Conservation (phyloP, 2,329 filamentous ascomycete species). For the Periconia sp. region DNA sequence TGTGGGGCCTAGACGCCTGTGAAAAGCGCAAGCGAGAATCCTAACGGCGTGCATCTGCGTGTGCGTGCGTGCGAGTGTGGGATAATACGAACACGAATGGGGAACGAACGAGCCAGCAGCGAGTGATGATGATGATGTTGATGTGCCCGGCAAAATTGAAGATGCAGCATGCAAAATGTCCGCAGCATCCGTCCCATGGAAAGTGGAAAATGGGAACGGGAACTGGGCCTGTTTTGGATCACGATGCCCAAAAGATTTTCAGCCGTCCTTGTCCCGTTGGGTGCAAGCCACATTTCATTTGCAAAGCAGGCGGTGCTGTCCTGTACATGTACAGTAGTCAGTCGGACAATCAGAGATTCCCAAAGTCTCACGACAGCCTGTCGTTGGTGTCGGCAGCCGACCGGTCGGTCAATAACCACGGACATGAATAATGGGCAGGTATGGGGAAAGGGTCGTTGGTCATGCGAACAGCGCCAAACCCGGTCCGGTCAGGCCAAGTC, state of each 20-base stretch:
- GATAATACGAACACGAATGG: not conserved
- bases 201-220: too few relatives aligned
- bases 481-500: not conserved
- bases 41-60: too few relatives aligned
- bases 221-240: too few relatives aligned
- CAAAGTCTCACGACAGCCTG: too few relatives aligned
- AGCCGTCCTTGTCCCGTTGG: not conserved
- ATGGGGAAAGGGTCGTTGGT: not conserved
- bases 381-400: not conserved
- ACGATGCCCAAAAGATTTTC: too few relatives aligned
- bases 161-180: too few relatives aligned
- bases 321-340: not conserved
- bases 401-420: not conserved
- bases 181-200: too few relatives aligned
- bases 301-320: too few relatives aligned
- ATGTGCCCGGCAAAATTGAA: too few relatives aligned
- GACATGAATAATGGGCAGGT: not conserved
- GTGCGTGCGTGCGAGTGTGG: not conserved
- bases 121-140: not conserved
- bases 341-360: not conserved
- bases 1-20: conserved; percentile 2
- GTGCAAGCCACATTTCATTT: not conserved
- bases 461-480: not conserved
- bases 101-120: too few relatives aligned
- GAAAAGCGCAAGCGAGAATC: too few relatives aligned